Conservation (phyloP, 2,329 filamentous ascomycete genomes). For the Chaetoscypha palmicola region DNA sequence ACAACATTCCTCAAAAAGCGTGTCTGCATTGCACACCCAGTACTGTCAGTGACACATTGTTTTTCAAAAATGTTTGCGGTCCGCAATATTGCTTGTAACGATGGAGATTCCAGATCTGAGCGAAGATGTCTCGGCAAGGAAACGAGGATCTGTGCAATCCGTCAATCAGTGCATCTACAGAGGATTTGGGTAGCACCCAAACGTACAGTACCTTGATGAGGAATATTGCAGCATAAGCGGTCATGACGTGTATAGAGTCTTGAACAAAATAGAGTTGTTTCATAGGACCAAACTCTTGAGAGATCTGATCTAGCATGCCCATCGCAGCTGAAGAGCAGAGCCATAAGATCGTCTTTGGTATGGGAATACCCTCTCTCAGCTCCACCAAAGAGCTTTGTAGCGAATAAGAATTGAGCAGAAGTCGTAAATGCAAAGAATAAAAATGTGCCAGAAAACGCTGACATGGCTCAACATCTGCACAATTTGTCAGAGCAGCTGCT, state of each 20-base stretch:
- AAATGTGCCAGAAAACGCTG: conserved; percentile 35
- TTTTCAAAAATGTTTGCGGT: conserved; percentile 23
- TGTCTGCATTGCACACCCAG: conserved; percentile 31
- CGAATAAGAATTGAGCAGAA: conserved; percentile 34
- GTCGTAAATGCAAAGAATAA: conserved; percentile 34
- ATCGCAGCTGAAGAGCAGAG: conserved; percentile 35
- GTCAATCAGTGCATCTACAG: too few relatives aligned
- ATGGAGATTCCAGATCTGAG: conserved; percentile 15
- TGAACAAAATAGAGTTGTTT: conserved; percentile 35
- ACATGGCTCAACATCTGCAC: conserved; percentile 19
- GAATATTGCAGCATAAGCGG: conserved; percentile 36
- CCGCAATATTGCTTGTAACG: conserved; percentile 12
- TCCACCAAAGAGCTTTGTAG: conserved; percentile 31
- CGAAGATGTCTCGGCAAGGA: conserved; percentile 16
- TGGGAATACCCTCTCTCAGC: conserved; percentile 19
- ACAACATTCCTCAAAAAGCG: conserved; percentile 27
- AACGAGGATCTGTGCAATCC: conserved; percentile 15
- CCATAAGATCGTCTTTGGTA: conserved; percentile 30
- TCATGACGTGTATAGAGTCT: conserved; percentile 38
- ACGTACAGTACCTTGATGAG: conserved; percentile 35
- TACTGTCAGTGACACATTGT: conserved; percentile 26
- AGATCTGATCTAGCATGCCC: conserved; percentile 58
- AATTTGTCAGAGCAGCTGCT: too few relatives aligned
- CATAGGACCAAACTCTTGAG: conserved; percentile 20
- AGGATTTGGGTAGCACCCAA: too few relatives aligned